Conservation (phyloP, 2,329 filamentous ascomycete genomes). For the Penicillium sclerotiorum region DNA sequence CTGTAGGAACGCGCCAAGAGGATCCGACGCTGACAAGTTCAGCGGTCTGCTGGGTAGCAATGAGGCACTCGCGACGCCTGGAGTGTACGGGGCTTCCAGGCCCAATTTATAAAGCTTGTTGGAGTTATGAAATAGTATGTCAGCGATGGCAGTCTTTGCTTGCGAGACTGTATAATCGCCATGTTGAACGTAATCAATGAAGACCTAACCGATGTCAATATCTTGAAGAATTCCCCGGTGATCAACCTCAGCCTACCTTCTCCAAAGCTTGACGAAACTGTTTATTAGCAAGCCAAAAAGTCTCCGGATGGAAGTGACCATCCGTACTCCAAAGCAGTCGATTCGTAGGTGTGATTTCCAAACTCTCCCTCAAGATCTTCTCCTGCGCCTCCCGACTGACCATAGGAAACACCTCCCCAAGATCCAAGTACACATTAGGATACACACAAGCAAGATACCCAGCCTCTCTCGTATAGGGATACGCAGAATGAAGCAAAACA, state of each 20-base stretch:
- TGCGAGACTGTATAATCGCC: conserved; percentile 63
- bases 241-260: conserved; percentile 51
- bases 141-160: conserved; percentile 65
- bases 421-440: conserved; percentile 77
- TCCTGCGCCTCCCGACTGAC: conserved; percentile 77
- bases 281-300: conserved; percentile 70
- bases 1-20: conserved; percentile 52
- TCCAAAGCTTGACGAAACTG: conserved; percentile 73
- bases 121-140: conserved; percentile 75
- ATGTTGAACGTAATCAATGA: conserved; percentile 67
- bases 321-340: conserved; percentile 82
- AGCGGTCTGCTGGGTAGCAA: conserved; percentile 6
- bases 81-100: conserved; percentile 33
- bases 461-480: conserved; percentile 77
- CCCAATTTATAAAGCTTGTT: conserved; percentile 72
- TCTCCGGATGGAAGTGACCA: conserved; percentile 78
- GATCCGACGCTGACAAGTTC: conserved; percentile 11
- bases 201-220: conserved; percentile 49
- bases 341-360: conserved; percentile 73
- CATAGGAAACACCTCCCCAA: conserved; percentile 80
- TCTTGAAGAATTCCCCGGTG: too few species aligned
- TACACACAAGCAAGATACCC: conserved; percentile 79
- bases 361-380: conserved; percentile 67
- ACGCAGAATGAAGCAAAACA: conserved; percentile 77
- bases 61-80: conserved; percentile 3